Conservation (phyloP, 371 early-diverging fungal genomes). For the Mucor velutinosus region DNA sequence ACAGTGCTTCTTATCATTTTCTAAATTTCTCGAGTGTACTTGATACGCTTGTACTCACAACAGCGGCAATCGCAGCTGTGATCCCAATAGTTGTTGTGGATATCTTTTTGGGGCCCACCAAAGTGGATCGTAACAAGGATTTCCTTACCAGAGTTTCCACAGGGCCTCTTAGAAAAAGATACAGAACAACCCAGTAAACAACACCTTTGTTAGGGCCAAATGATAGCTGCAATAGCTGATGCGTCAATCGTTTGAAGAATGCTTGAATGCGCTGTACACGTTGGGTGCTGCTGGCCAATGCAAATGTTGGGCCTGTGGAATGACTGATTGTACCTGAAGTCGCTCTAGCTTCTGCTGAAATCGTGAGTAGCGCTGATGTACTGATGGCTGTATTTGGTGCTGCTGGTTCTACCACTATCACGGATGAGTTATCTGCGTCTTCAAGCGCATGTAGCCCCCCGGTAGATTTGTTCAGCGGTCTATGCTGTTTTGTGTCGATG, state of each 20-base stretch:
- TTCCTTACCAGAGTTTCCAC: constrained; percentile 8
- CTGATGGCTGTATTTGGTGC: not conserved
- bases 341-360: not conserved
- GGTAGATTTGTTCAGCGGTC: not conserved
- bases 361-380: not conserved
- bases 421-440: not conserved
- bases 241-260: not conserved
- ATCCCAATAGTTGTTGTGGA: constrained; percentile 14
- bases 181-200: constrained; percentile 16
- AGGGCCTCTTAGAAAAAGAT: constrained; percentile 22
- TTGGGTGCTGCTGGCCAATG: not conserved
- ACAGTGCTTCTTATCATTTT: not conserved
- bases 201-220: constrained; percentile 11
- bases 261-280: not conserved
- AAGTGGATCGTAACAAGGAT: not conserved
- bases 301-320: not conserved
- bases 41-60: constrained; percentile 8
- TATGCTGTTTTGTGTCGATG: constrained; percentile 5
- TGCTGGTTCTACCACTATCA: not conserved
- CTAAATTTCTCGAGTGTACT: constrained; percentile 4
- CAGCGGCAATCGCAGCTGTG: constrained; percentile 17
- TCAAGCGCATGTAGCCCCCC: not conserved
- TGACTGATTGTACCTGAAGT: not conserved
- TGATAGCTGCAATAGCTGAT: constrained; percentile 5
- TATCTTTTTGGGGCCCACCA: not conserved